phyloP scores from a whole-genome alignment of 768 basidiomycete genomes.

The Psilocybe cyanescens region DNA sequence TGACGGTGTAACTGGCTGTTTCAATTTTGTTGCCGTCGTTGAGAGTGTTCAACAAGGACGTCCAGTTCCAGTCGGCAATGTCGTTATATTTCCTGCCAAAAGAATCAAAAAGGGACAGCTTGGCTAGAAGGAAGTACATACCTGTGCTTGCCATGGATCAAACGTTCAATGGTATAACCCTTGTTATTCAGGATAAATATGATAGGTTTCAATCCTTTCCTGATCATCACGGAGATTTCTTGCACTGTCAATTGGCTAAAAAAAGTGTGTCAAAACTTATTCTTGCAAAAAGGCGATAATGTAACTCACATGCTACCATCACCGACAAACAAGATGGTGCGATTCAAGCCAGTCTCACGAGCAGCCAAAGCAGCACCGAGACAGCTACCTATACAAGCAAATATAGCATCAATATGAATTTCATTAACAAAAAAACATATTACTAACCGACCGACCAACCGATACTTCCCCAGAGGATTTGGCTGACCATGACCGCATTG shows the following conservation, averaged over 20 bases:
- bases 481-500: conserved; percentile 65
- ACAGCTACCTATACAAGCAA: conserved; percentile 46
- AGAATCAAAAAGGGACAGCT: neutral
- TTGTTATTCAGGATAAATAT: conserved; percentile 82
- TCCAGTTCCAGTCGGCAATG: conserved; percentile 81
- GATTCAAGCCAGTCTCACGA: conserved; percentile 56
- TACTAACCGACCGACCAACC: conserved; percentile 81
- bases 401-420: too few species aligned
- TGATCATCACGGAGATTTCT: conserved; percentile 85
- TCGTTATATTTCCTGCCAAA: conserved; percentile 78
- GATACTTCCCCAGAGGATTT: conserved; percentile 92
- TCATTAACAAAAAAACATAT: too few species aligned
- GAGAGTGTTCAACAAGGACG: conserved; percentile 61
- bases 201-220: conserved; percentile 73
- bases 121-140: conserved; percentile 19
- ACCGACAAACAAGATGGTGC: conserved; percentile 85
- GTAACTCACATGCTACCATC: conserved; percentile 74
- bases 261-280: conserved; percentile 4
- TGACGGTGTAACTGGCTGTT: conserved; percentile 62
- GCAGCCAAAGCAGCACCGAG: conserved; percentile 86
- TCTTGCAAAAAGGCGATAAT: conserved; percentile 4
- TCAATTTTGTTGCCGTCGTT: conserved; percentile 49
- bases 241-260: conserved; percentile 79
- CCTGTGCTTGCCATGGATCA: conserved; percentile 68
- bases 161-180: conserved; percentile 89